These are phyloP conservation scores for Colletotrichum sidae DNA, from an alignment of 2,329 filamentous ascomycete species.

Conservation along the genomic window DNA sequence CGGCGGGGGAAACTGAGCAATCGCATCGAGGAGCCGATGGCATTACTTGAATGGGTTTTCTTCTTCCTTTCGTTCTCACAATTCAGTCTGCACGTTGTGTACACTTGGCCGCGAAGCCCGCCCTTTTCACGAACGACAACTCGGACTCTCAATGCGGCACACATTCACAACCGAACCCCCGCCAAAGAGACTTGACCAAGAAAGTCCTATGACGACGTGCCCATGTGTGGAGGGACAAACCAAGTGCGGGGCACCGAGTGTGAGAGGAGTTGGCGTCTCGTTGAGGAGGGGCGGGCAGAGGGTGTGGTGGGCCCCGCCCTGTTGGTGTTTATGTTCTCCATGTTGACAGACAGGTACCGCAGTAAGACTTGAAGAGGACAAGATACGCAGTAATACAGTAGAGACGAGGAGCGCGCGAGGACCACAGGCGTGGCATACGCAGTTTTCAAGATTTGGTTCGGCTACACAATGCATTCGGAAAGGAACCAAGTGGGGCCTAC, in stretches of 20 bases:
- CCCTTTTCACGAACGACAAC: neutral
- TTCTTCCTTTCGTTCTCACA: neutral
- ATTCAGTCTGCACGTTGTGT: neutral
- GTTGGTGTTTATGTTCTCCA: constrained; percentile 26
- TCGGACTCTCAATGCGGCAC: constrained; percentile 9
- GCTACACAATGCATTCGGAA: neutral
- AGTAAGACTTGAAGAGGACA: neutral
- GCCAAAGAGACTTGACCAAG: constrained; percentile 33
- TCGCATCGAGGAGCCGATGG: neutral
- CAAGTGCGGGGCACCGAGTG: constrained; percentile 31
- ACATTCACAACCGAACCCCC: constrained; percentile 22
- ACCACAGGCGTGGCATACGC: too few relatives aligned
- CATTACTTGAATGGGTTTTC: too few relatives aligned
- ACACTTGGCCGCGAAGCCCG: neutral
- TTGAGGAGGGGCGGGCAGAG: constrained; percentile 23
- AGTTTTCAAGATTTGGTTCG: neutral
- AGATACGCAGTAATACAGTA: neutral
- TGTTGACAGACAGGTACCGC: constrained; percentile 23
- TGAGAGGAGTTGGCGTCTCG: constrained; percentile 26
- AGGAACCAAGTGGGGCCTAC: constrained; percentile 9
- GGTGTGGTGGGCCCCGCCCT: constrained; percentile 23
- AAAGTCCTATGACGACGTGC: constrained; percentile 35
- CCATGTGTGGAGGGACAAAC: constrained; percentile 33
- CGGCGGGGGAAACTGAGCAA: constrained; percentile 14
- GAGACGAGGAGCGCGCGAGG: too few relatives aligned